A percentile compares a stretch with the other conserved stretches of the same genome.
phyloP scores from a whole-genome alignment of 805 yeast genomes.

The Candida nemodendra region DNA sequence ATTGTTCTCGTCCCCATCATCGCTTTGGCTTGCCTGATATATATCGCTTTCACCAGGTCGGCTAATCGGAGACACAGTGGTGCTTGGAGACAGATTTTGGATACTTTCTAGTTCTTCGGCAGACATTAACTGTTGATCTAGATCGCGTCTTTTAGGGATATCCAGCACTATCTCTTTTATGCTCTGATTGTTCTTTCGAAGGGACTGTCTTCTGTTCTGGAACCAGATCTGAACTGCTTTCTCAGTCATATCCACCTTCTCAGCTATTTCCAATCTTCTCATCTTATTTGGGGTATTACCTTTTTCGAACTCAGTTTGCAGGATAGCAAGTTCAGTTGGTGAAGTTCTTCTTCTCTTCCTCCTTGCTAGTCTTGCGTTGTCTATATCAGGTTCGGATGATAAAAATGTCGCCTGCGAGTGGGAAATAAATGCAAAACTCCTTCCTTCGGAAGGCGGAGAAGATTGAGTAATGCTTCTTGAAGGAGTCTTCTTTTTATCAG shows the following conservation, averaged over 20 bases:
- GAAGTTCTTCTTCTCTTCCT: slow-evolving; percentile 95
- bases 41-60: slow-evolving; percentile 3
- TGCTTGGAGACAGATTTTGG: slow-evolving; percentile 3
- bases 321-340: slow-evolving; percentile 76
- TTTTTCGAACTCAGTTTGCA: slow-evolving; percentile 72
- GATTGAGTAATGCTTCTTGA: slow-evolving; percentile 4
- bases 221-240: slow-evolving; percentile 99
- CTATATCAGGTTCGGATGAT: slow-evolving; percentile 76
- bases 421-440: slow-evolving; percentile 80
- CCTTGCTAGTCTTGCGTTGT: slow-evolving; percentile 89
- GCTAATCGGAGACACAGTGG: slow-evolving; percentile 1
- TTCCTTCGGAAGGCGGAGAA: slow-evolving; percentile 27
- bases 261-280: slow-evolving; percentile 76
- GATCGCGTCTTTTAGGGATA: slow-evolving; percentile 25
- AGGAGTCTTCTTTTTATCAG: slow-evolving; percentile 12
- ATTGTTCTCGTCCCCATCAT: slow-evolving; percentile 1
- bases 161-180: slow-evolving; percentile 32
- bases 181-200: slow-evolving; percentile 45
- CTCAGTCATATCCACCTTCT: slow-evolving; percentile 87
- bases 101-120: slow-evolving; percentile 14
- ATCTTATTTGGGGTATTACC: slow-evolving; percentile 82
- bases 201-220: slow-evolving; percentile 88
- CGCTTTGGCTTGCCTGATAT: background rate
- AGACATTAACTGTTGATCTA: slow-evolving; percentile 24
- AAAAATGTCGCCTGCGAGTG: slow-evolving; percentile 92